Percentiles rank a stretch among this genome's conserved stretches.
These are phyloP conservation scores for Dendrobium officinale DNA, from an alignment of 106 monocot species.

Conservation along the genomic window DNA sequence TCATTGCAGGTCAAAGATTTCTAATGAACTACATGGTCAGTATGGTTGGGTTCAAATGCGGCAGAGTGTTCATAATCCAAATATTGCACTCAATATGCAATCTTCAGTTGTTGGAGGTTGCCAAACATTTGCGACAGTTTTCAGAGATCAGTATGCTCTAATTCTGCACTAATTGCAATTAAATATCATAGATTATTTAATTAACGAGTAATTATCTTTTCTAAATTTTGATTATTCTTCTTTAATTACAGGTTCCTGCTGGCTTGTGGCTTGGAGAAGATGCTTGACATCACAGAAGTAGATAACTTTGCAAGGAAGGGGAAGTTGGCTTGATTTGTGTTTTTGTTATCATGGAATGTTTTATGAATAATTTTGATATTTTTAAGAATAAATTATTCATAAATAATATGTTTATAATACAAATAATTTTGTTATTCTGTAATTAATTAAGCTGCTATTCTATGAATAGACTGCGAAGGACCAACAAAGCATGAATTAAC, in stretches of 20 bases:
- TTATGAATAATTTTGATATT: no score
- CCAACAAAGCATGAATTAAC: no score
- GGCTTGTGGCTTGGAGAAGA: conserved; percentile 20
- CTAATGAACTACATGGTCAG: conserved; percentile 32
- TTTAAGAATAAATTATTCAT: no score
- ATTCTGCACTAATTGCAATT: neutral
- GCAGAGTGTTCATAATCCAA: conserved; percentile 57
- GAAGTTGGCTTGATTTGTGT: no score
- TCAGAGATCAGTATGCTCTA: conserved; percentile 23
- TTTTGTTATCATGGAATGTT: no score
- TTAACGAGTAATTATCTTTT: neutral
- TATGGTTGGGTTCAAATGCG: conserved; percentile 50
- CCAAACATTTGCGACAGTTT: conserved; percentile 19
- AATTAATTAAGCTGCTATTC: no score
- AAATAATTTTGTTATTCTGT: no score
- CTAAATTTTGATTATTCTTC: neutral
- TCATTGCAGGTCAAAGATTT: conserved; percentile 29
- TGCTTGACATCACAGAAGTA: conserved; percentile 35
- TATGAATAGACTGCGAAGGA: no score
- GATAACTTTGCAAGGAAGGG: conserved; percentile 20
- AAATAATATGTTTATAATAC: no score
- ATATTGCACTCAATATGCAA: conserved; percentile 50
- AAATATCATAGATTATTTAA: neutral
- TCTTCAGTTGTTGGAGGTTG: conserved; percentile 44
- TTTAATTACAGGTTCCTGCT: conserved; percentile 25